Evolutionary conservation across 129 eudicot genomes (phyloP), one percentile per base, ranked within the genome.

Genomic region (Centrapalus pauciflorus): DNA sequence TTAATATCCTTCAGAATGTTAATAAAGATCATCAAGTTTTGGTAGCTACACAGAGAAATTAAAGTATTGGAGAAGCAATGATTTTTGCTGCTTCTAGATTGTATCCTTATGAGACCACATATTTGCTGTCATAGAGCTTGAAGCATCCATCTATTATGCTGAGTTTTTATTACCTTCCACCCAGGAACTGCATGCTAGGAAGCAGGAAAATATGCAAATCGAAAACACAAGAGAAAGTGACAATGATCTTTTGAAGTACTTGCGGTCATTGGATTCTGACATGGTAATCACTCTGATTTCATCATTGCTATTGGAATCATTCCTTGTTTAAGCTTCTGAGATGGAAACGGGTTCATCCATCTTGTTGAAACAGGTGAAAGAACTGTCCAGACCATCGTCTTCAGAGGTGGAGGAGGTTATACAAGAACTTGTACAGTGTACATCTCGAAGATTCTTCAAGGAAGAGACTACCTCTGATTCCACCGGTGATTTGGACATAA

Each of bases 341-440:
- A 51, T 8, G 12, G 51, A 67, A 30, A 16, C 28, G 14, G 13
- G 6, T 33, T 48, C 40, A 43, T 64, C 25, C 43, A 25, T 72
- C n/a, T 25, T 77, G 28, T 73, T 51, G 38, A 46, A 40, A 69
- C 89, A 88, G 96, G 98, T 91, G 81, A 52, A 38, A 7, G 98
- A 92, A 61, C 78, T 92, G 26, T 92, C 96, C 20, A 80, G 81
- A 27, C 97, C 96, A 54, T 91, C 97, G 35, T 91, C 96, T 38
- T 72, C 66, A 30, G 96, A 88, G 82, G 96, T 92, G n/a, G 95
- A 92, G 70, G 96, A 92, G 59, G 84, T 92, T 41, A 88, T 85
- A 61, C 78, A 70, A 34, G 80, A 88, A 67, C 96, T 92, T 76
- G 91, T 84, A 69, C 87, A 68, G 75, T 76, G 79, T 68, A 85